Evolutionary conservation across 2,329 filamentous ascomycete genomes (phyloP), one percentile per base, ranked within the genome.

Genomic region (Alternaria sp.): DNA sequence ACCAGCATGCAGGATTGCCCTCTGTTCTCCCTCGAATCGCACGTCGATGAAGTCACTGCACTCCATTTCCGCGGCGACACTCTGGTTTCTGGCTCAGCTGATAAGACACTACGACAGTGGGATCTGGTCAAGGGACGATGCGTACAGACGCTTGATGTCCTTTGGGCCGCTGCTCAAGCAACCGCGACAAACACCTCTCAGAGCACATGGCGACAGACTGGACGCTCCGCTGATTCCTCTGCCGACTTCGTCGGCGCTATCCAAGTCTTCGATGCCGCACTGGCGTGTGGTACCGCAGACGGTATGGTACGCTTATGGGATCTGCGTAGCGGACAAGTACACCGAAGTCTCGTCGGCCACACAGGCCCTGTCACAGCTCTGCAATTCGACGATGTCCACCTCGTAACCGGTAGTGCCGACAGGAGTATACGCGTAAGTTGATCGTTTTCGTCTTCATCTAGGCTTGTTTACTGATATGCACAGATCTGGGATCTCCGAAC

Each of bases 401-500:
- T 99, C 59, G 93, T 99, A 50, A 99, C 95, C 20, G 94, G 93
- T 58, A 97, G 93, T 80, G 81, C 92, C 73, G 95, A 99, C 80
- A 87, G 95, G 74, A 98, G 94, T 77, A 92, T 99, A 77, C 86
- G 95, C 81, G 94, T 98, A 85, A 86, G 93, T 85, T 45, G 3
- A 34, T 11, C 8, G n/a, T 30, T 12, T 30, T 12, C n/a, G 45
- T 34, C 7, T 14, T 2, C 14, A 43, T 4, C 18, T 14, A 5
- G 10, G n/a, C 27, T n/a, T 32, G 1, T 8, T 5, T 12, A 22
- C 56, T 62, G 51, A 59, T 25, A 20, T 36, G 14, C 7, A n/a
- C 30, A 98, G 94, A 98, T 99, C 76, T 99, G 95, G 95, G 95
- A 99, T 80, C 90, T 99, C 58, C 92, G 95, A 56, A 98, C 93